A percentile compares a stretch with the other conserved stretches of the same genome.
Conservation (phyloP, 2,329 filamentous ascomycete species). For the Penicillium sp. region DNA sequence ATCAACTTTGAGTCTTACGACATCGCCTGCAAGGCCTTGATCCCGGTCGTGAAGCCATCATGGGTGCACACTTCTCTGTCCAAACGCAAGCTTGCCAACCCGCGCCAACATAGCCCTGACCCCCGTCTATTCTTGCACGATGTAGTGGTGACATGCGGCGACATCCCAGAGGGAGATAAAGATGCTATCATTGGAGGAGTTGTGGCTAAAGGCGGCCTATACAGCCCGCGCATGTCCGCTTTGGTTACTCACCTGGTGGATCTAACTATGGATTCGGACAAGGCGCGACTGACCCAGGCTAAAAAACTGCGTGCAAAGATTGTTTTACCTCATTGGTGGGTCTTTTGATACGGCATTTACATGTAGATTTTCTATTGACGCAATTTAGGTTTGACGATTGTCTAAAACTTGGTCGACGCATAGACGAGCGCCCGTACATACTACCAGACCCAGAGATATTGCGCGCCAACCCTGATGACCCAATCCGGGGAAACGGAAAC, state of each 20-base stretch:
- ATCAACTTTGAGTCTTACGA: conserved; percentile 91
- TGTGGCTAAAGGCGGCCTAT: conserved; percentile 83
- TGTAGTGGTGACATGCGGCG: conserved; percentile 77
- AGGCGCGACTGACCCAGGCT: conserved; percentile 57
- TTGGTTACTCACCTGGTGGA: conserved; percentile 88
- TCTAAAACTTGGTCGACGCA: conserved; percentile 85
- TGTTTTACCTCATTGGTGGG: conserved; percentile 87
- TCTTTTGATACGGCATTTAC: not conserved
- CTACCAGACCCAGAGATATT: conserved; percentile 85
- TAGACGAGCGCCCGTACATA: conserved; percentile 82
- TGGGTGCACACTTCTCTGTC: conserved; percentile 76
- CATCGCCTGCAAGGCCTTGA: conserved; percentile 71
- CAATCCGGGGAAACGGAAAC: conserved; percentile 58
- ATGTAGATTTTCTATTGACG: conserved; percentile 16
- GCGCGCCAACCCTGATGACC: conserved; percentile 57
- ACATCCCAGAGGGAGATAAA: conserved; percentile 81
- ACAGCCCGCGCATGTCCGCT: conserved; percentile 69
- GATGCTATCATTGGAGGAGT: conserved; percentile 91
- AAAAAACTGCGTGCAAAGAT: conserved; percentile 75
- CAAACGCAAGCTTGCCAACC: conserved; percentile 70
- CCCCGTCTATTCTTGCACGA: conserved; percentile 86
- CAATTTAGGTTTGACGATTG: conserved; percentile 86
- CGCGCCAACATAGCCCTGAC: conserved; percentile 86
- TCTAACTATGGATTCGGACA: conserved; percentile 71
- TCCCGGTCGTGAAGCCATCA: conserved; percentile 77